phyloP scores from a whole-genome alignment of 805 yeast species.

The Candida endomychidarum region DNA sequence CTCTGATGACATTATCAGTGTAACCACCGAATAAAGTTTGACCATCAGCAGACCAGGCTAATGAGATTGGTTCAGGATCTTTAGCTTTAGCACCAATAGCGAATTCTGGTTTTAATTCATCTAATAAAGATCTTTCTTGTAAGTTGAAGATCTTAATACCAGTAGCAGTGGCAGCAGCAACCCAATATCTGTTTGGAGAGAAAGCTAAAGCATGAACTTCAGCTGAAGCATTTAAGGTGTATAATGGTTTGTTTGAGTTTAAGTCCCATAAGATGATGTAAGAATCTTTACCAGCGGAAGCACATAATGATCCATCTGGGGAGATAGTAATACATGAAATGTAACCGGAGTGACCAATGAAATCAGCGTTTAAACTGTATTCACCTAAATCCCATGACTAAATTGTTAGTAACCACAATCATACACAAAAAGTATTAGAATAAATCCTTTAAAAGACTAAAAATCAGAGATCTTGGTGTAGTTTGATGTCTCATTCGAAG shows the following conservation, averaged over 20 bases:
- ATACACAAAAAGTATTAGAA: constrained; percentile 6
- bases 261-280: constrained; percentile 97
- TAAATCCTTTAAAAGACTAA: constrained; percentile 4
- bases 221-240: constrained; percentile 92
- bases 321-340: constrained; percentile 95
- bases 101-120: constrained; percentile 97
- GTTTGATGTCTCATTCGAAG: constrained; percentile 89
- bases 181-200: constrained; percentile 99
- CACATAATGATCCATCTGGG: constrained; percentile 99
- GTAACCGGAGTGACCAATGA: constrained; percentile 99
- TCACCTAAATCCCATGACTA: constrained; percentile 93
- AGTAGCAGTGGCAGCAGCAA: constrained; percentile 98
- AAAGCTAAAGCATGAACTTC: constrained; percentile 98
- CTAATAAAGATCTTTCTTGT: constrained; percentile 90
- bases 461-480: constrained; percentile 99
- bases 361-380: constrained; percentile 88
- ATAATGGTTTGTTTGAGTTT: constrained; percentile 77
- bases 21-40: constrained; percentile 99
- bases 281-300: constrained; percentile 99
- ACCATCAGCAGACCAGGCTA: constrained; percentile 99
- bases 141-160: constrained; percentile 98
- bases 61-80: constrained; percentile 97
- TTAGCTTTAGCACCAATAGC: constrained; percentile 83
- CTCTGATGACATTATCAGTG: constrained; percentile 99
- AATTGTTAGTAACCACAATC: constrained; percentile 45